Percentiles rank a stretch among this genome's conserved stretches.
These are phyloP conservation scores for Chamaecrista fasciculata DNA, from an alignment of 306 rosid genomes.

Conservation along the genomic window DNA sequence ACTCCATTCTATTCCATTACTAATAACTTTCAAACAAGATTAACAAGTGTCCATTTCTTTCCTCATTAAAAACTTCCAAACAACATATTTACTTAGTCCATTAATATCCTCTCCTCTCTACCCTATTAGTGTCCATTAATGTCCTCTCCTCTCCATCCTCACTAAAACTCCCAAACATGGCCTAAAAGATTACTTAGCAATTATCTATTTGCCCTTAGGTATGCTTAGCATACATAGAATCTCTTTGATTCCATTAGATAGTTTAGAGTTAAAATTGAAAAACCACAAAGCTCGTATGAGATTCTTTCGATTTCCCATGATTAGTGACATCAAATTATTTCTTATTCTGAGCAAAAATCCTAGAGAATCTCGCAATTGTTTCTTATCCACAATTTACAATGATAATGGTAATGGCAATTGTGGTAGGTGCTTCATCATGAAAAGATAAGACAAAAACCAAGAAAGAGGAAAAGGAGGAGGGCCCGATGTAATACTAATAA, in stretches of 20 bases:
- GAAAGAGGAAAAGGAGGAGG: neutral
- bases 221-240: neutral
- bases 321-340: conserved; percentile 20
- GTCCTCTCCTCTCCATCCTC: too few species aligned
- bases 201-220: too few species aligned
- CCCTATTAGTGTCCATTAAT: too few species aligned
- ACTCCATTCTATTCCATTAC: too few species aligned
- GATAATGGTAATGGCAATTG: neutral
- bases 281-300: conserved; percentile 15
- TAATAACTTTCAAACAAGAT: too few species aligned
- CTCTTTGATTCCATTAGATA: conserved; percentile 14
- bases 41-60: too few species aligned
- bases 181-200: too few species aligned
- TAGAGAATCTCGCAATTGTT: neutral
- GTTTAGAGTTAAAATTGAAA: conserved; percentile 3
- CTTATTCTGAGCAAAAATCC: neutral
- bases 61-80: too few species aligned
- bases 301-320: conserved; percentile 13
- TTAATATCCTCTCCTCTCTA: too few species aligned
- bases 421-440: conserved; percentile 25
- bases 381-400: conserved; percentile 2
- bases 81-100: too few species aligned
- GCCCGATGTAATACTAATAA: too few species aligned
- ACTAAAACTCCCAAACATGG: too few species aligned
- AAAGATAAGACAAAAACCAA: conserved; percentile 19